Evolutionary conservation across 2,329 filamentous ascomycete genomes (phyloP).

Genomic region (Metarhizium robertsii): DNA sequence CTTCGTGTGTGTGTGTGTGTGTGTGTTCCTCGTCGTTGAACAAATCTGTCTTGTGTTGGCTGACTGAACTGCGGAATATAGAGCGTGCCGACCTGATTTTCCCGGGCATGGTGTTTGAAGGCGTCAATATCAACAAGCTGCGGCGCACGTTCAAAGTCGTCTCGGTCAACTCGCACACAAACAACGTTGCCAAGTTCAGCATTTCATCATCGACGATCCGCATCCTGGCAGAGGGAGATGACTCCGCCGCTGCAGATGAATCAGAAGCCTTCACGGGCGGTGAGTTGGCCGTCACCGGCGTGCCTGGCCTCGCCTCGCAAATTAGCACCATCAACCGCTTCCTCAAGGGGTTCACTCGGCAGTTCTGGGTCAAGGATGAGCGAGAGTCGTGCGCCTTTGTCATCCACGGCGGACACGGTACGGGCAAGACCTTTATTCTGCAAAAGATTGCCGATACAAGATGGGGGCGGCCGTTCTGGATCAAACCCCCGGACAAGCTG

Average conservation of each 20-base stretch:
- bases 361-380: constrained; percentile 20
- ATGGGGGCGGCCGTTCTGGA: constrained; percentile 61
- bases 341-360: constrained; percentile 44
- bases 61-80: constrained; percentile 15
- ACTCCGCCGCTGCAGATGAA: constrained; percentile 6
- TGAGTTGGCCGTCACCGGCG: constrained; percentile 38
- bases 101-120: constrained; percentile 61
- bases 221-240: constrained; percentile 24
- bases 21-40: too few relatives aligned
- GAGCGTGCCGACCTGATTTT: constrained; percentile 59
- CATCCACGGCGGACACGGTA: constrained; percentile 73
- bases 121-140: constrained; percentile 28
- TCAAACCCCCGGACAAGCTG: constrained; percentile 48
- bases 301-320: constrained; percentile 61
- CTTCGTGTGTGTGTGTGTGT: too few relatives aligned
- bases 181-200: constrained; percentile 34
- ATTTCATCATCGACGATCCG: constrained; percentile 26
- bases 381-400: constrained; percentile 50
- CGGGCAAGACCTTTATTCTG: constrained; percentile 73
- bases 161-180: constrained; percentile 43
- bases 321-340: constrained; percentile 58
- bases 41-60: too few relatives aligned
- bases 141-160: constrained; percentile 41
- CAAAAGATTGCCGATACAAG: constrained; percentile 54
- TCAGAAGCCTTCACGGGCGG: constrained; percentile 12